phyloP scores from a whole-genome alignment of 2,329 filamentous ascomycete species.

The Mariannaea elegans region DNA sequence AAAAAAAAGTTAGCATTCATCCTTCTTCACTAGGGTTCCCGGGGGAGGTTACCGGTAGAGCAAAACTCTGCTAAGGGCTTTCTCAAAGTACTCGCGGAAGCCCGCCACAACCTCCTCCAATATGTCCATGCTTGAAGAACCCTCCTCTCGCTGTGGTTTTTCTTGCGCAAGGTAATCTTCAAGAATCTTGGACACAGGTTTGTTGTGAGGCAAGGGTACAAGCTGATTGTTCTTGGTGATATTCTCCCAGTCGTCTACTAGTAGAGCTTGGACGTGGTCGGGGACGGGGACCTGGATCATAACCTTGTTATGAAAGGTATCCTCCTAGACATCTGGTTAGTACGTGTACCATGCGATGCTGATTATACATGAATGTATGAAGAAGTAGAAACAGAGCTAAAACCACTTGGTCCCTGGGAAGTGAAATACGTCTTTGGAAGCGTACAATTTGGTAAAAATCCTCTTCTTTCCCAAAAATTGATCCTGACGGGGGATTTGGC shows the following conservation, averaged over 20 bases:
- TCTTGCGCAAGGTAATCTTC: constrained; percentile 81
- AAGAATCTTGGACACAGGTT: constrained; percentile 80
- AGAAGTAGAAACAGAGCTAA: not conserved
- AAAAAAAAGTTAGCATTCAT: constrained; percentile 36
- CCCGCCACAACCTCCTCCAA: constrained; percentile 89
- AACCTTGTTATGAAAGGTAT: constrained; percentile 82
- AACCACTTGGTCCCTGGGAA: constrained; percentile 3
- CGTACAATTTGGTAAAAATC: constrained; percentile 10
- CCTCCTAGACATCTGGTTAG: constrained; percentile 70
- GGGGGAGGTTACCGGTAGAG: constrained; percentile 71
- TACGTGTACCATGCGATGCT: not conserved
- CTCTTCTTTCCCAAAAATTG: too few relatives aligned
- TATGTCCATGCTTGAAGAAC: constrained; percentile 80
- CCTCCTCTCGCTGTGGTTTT: constrained; percentile 69
- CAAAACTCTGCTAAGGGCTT: constrained; percentile 84
- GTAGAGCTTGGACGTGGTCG: constrained; percentile 87
- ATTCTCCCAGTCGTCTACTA: constrained; percentile 99
- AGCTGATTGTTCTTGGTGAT: constrained; percentile 95
- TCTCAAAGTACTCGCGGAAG: constrained; percentile 93
- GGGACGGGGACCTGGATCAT: constrained; percentile 88
- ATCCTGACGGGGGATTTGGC: too few relatives aligned
- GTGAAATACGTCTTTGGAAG: not conserved
- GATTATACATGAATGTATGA: not conserved
- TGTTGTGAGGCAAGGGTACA: constrained; percentile 81
- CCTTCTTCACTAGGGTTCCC: not conserved